Percentiles rank a stretch among this genome's conserved stretches.
phyloP scores from a whole-genome alignment of 768 basidiomycete species.

The Mycena pura region DNA sequence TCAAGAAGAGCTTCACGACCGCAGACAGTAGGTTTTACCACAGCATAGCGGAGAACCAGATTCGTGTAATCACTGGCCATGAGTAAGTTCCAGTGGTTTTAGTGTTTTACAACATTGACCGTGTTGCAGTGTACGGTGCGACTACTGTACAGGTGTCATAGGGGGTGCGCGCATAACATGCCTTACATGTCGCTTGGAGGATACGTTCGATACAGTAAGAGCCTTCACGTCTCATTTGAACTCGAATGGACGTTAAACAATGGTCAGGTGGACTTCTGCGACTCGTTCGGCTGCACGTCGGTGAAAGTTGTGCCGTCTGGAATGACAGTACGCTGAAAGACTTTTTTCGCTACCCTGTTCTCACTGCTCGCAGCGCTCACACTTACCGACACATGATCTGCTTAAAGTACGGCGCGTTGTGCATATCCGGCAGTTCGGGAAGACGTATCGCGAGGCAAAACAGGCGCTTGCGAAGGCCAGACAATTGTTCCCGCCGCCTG shows the following conservation, averaged over 20 bases:
- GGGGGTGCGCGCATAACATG: constrained; percentile 25
- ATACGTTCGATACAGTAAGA: constrained; percentile 19
- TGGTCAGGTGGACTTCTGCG: constrained; percentile 19
- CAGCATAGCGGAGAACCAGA: constrained; percentile 24
- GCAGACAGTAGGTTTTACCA: constrained; percentile 31
- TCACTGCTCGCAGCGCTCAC: constrained; percentile 11
- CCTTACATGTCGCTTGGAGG: constrained; percentile 23
- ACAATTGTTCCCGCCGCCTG: constrained; percentile 15
- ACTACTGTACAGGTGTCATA: constrained; percentile 22
- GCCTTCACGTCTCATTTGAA: background rate
- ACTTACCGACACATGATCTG: constrained; percentile 24
- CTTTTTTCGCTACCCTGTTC: background rate
- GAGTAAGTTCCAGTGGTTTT: constrained; percentile 24
- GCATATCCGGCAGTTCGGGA: constrained; percentile 22
- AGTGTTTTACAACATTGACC: background rate
- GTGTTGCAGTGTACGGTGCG: too few relatives aligned
- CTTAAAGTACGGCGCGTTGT: constrained; percentile 22
- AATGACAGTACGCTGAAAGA: constrained; percentile 15
- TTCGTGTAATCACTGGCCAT: constrained; percentile 31
- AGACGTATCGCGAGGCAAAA: constrained; percentile 21
- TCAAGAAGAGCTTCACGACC: constrained; percentile 28
- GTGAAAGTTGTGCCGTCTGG: constrained; percentile 16
- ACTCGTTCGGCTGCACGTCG: constrained; percentile 3
- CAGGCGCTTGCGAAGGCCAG: constrained; percentile 14
- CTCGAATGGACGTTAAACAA: background rate